Evolutionary conservation across 139 green algal species (phyloP).

Genomic region (Eudorina sp.): DNA sequence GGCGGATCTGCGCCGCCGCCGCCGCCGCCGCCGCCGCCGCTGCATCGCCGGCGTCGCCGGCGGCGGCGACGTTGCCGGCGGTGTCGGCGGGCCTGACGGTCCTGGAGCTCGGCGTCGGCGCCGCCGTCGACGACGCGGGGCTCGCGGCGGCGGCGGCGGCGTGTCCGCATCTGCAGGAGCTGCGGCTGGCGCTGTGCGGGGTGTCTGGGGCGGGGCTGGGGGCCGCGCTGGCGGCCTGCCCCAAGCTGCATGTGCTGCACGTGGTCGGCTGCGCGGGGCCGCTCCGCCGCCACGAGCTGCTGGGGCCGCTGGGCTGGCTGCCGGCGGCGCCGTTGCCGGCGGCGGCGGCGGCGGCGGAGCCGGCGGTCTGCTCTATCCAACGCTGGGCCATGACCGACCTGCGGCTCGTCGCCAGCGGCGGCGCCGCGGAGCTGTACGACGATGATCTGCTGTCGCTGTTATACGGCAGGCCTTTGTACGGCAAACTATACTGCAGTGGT

Average conservation of each 20-base stretch:
- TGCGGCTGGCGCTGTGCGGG: conserved; percentile 39
- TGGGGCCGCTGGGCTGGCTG: conserved; percentile 45
- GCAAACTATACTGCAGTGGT: neutral
- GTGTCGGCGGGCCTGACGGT: neutral
- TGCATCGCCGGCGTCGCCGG: neutral
- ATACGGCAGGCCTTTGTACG: conserved; percentile 13
- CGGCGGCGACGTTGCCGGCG: neutral
- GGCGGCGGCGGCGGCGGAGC: neutral
- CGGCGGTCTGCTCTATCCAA: no score
- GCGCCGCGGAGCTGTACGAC: neutral
- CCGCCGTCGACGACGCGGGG: conserved; percentile 14
- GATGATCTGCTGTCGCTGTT: conserved; percentile 27
- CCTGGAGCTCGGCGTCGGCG: conserved; percentile 35
- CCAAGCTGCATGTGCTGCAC: conserved; percentile 43
- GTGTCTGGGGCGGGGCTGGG: conserved; percentile 40
- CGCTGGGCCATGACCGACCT: no score
- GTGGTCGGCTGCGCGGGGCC: conserved; percentile 20
- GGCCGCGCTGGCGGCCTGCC: conserved; percentile 20
- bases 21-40: neutral
- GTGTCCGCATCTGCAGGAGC: conserved; percentile 46
- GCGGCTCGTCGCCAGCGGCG: no score
- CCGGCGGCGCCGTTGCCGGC: neutral
- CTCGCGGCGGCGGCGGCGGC: conserved; percentile 20
- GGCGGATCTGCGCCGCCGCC: neutral
- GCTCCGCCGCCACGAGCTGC: neutral